A percentile compares a stretch with the other conserved stretches of the same genome.
These are phyloP conservation scores for Pythium brassicae DNA, from an alignment of 352 stramenopile species.

Conservation along the genomic window DNA sequence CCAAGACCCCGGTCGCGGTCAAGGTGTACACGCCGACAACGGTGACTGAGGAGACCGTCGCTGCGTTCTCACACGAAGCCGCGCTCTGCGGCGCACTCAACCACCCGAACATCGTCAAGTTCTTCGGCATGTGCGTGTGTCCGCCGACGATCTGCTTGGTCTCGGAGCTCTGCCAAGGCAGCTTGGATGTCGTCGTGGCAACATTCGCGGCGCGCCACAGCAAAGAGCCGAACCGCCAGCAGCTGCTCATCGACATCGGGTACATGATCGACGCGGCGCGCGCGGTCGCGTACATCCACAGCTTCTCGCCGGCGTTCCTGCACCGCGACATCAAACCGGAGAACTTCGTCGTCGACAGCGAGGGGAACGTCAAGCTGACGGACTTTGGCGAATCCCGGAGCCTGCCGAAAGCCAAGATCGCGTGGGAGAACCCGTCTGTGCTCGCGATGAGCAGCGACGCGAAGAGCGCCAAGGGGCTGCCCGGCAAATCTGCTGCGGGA, in stretches of 20 bases:
- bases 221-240: conserved; percentile 15
- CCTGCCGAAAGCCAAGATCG: conserved; percentile 15
- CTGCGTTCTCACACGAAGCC: conserved; percentile 42
- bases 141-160: conserved; percentile 52
- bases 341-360: conserved; percentile 51
- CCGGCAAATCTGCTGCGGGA: background rate
- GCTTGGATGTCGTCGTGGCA: conserved; percentile 20
- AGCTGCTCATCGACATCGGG: conserved; percentile 27
- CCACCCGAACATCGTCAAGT: conserved; percentile 71
- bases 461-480: background rate
- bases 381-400: conserved; percentile 24
- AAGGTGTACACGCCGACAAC: conserved; percentile 61
- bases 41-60: conserved; percentile 36
- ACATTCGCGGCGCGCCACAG: conserved; percentile 8
- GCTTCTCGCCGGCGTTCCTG: conserved; percentile 43
- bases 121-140: conserved; percentile 79
- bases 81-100: conserved; percentile 30
- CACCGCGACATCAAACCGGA: conserved; percentile 50
- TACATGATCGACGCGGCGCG: conserved; percentile 45
- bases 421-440: conserved; percentile 3
- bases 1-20: conserved; percentile 36
- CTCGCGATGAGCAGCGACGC: background rate
- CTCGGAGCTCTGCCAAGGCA: conserved; percentile 47
- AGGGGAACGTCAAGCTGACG: conserved; percentile 19
- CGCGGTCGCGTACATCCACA: conserved; percentile 43